Conservation (phyloP, 2,329 filamentous ascomycete species). For the Pseudogymnoascus sp. region DNA sequence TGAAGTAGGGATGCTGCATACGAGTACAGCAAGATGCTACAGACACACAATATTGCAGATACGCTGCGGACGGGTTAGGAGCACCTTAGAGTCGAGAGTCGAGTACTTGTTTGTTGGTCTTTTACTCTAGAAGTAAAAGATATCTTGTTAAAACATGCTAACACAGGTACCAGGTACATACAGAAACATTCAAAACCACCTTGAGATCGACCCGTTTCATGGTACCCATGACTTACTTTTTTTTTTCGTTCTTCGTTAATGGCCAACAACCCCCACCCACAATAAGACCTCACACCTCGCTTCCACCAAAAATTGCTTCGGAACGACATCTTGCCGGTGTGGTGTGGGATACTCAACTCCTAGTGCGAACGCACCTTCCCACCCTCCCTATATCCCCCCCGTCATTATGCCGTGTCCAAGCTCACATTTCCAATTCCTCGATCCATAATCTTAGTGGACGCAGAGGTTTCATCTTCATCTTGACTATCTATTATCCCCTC, state of each 20-base stretch:
- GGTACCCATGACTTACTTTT: not conserved
- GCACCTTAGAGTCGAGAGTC: not conserved
- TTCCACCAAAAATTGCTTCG: not conserved
- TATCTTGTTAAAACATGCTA: not conserved
- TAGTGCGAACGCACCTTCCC: not conserved
- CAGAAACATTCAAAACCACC: not conserved
- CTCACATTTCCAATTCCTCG: not conserved
- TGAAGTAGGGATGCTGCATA: constrained; percentile 2
- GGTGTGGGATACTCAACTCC: not conserved
- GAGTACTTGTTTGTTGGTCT: not conserved
- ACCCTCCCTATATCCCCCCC: not conserved
- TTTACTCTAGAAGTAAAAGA: not conserved
- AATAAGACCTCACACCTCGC: constrained; percentile 3
- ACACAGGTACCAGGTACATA: not conserved
- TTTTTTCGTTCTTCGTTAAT: not conserved
- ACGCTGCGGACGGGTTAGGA: not conserved
- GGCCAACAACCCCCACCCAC: not conserved
- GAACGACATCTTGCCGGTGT: not conserved
- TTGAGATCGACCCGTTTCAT: not conserved
- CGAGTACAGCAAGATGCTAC: not conserved
- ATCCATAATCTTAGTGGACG: constrained; percentile 3
- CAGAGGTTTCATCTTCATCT: not conserved
- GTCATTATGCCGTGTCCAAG: constrained; percentile 1
- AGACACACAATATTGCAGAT: not conserved
- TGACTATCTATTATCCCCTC: not conserved